Base-by-base conservation (phyloP, 2,329 filamentous ascomycete species). In the Waltergamsia citrina region DNA sequence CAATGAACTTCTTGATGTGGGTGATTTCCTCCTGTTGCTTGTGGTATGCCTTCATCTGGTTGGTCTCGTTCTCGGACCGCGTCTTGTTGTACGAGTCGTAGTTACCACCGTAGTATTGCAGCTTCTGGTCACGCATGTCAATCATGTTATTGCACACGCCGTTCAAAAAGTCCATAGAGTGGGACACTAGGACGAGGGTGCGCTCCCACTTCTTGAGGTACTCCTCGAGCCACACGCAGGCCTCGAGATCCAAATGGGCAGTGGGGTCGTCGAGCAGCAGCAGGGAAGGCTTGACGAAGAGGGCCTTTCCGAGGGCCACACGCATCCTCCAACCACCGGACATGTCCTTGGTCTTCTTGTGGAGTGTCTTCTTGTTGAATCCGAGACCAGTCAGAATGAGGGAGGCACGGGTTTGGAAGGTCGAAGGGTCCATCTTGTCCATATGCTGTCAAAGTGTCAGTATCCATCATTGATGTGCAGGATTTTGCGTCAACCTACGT, bases 261-360 rank as follows among this genome's bases (percentile, higher is more conserved):
- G 92, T 98, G 28, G 92, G 92, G 69, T 98, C 92, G 59, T 98
- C 92, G 52, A 98, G 87, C 46, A 98, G 75, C 33, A 98, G 78
- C 38, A 98, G 74, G 14, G 87, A 92, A 23, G 93, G 92, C 75
- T 93, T 94, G 66, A 98, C 90, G 70, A 98, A 98, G 34, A 98
- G 81, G 38, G 92, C 92, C 73, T 96, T 95, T 57, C 75, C 92
- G 41, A 98, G 80, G 38, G 92, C 92, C 39, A 98, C 92, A 75
- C 93, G 86, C 92, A 98, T 98, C 72, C 90, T 81, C 92, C 92
- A 98, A 51, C 92, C 92, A 85, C 92, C 92, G 46, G 92, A 98
- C 93, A 98, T 98, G 62, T 98, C 93, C 77, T 96, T 98, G 51
- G 93, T 98, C 79, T 93, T 95, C 78, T 98, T 98, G 63, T 93